phyloP scores from a whole-genome alignment of 2,329 filamentous ascomycete species.

The Colletotrichum australisinense region DNA sequence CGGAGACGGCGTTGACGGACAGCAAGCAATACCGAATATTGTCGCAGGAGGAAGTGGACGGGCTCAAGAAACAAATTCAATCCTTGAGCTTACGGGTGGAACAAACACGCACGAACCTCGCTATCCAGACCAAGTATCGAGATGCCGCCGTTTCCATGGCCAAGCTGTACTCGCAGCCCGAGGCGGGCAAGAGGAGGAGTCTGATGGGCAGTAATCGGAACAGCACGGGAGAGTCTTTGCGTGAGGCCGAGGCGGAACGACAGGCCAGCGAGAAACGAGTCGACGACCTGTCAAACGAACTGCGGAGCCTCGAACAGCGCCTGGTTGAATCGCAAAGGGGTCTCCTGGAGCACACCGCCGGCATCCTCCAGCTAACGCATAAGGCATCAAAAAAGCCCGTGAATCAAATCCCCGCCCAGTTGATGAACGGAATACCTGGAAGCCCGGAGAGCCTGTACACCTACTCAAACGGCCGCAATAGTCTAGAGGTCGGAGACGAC shows the following conservation, averaged over 20 bases:
- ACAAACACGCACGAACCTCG: slow-evolving; percentile 83
- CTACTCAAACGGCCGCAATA: slow-evolving; percentile 71
- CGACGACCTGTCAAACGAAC: slow-evolving; percentile 83
- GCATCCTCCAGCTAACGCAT: slow-evolving; percentile 91
- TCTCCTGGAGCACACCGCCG: slow-evolving; percentile 90
- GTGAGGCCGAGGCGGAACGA: slow-evolving; percentile 79
- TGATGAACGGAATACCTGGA: slow-evolving; percentile 72
- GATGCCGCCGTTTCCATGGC: slow-evolving; percentile 92
- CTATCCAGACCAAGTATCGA: slow-evolving; percentile 91
- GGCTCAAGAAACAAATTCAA: slow-evolving; percentile 87
- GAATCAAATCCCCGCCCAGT: slow-evolving; percentile 47
- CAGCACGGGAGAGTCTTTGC: slow-evolving; percentile 60
- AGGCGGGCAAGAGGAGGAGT: slow-evolving; percentile 58
- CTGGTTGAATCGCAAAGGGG: slow-evolving; percentile 79
- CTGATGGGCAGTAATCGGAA: slow-evolving; percentile 59
- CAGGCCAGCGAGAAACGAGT: slow-evolving; percentile 82
- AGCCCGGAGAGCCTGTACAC: slow-evolving; percentile 83
- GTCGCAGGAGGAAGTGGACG: slow-evolving; percentile 91
- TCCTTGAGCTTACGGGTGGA: slow-evolving; percentile 82
- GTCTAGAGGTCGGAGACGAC: slow-evolving; percentile 65
- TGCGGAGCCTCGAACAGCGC: slow-evolving; percentile 83
- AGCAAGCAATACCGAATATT: slow-evolving; percentile 87
- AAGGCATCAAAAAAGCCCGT: slow-evolving; percentile 71
- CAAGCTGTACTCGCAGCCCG: slow-evolving; percentile 77
- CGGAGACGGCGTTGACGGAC: slow-evolving; percentile 92